phyloP scores from a whole-genome alignment of 371 early-diverging fungal species.

The Sporodiniella umbellata region DNA sequence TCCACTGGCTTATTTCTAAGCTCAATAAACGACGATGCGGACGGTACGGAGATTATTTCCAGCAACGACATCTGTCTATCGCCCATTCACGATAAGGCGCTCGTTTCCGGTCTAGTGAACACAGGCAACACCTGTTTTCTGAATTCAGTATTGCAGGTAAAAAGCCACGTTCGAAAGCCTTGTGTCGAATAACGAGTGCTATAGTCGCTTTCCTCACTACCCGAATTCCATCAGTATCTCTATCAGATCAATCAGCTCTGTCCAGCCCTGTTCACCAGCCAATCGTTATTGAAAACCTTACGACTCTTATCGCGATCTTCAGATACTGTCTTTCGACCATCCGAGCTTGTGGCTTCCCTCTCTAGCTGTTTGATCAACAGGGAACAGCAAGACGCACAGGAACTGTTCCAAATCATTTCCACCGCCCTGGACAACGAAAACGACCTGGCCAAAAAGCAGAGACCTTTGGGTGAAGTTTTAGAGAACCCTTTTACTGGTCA shows the following conservation, averaged over 20 bases:
- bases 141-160: slow-evolving; percentile 88
- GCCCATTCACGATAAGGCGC: not conserved
- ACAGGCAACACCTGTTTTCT: slow-evolving; percentile 94
- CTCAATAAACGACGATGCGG: not conserved
- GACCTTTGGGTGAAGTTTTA: slow-evolving; percentile 1
- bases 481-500: slow-evolving; percentile 69
- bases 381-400: slow-evolving; percentile 92
- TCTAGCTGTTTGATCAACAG: slow-evolving; percentile 48
- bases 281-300: slow-evolving; percentile 32
- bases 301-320: slow-evolving; percentile 27
- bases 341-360: slow-evolving; percentile 27
- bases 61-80: not conserved
- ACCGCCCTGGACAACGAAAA: slow-evolving; percentile 70
- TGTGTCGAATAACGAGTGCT: not conserved
- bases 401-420: slow-evolving; percentile 80
- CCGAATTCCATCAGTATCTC: slow-evolving; percentile 30
- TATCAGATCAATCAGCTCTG: slow-evolving; percentile 12
- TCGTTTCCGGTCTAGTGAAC: slow-evolving; percentile 75
- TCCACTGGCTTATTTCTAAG: not conserved
- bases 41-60: not conserved
- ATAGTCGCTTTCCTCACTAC: slow-evolving; percentile 46
- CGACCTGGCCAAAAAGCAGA: slow-evolving; percentile 7
- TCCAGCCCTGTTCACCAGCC: slow-evolving; percentile 25
- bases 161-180: not conserved
- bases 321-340: slow-evolving; percentile 27